Evolutionary conservation across 73 alveolate species (phyloP), one percentile per base, ranked within the genome.

Genomic region (Stentor roeselii): DNA sequence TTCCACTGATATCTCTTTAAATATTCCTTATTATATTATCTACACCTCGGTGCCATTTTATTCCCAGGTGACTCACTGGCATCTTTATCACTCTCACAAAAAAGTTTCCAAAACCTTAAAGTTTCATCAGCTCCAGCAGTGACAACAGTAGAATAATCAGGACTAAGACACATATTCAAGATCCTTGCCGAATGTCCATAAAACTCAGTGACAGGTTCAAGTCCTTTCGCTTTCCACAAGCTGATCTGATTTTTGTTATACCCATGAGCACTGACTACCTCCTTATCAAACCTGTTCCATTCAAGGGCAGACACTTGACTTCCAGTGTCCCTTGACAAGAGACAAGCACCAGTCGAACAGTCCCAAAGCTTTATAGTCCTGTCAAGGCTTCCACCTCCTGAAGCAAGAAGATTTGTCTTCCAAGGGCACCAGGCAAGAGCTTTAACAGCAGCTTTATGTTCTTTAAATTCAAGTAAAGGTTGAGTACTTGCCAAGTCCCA

Each of bases 401-500:
- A 86, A 4, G 97, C 98, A 39, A 95, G 87, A 39, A 95, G 76
- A 58, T 88, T 88, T 76, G 89, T 88, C 83, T 94, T 88, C 93
- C 95, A 94, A 31, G 99, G 99, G 38, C 97, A 89, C 97, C 99
- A 95, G 31, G 96, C 92, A 60, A 95, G 75, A 14, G 99, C 99
- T 83, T 93, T 93, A 3, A 95, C 97, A 2, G 99, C 98, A 36
- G 97, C 98, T 84, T 88, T 92, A 86, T 95, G 98, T 36, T 92
- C 90, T 82, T 90, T 87, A 39, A 95, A 88, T 59, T 89, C 83
- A 84, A 82, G 90, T 78, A 83, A 34, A 84, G 87, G 85, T 80
- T 87, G 84, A 78, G 83, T 83, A 76, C 89, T 85, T 60, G 93
- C 86, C 1, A 91, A 78, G 82, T 95, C 97, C 97, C 98, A 95